Conservation (phyloP, 2,329 filamentous ascomycete genomes). For the Aureobasidium sp. region DNA sequence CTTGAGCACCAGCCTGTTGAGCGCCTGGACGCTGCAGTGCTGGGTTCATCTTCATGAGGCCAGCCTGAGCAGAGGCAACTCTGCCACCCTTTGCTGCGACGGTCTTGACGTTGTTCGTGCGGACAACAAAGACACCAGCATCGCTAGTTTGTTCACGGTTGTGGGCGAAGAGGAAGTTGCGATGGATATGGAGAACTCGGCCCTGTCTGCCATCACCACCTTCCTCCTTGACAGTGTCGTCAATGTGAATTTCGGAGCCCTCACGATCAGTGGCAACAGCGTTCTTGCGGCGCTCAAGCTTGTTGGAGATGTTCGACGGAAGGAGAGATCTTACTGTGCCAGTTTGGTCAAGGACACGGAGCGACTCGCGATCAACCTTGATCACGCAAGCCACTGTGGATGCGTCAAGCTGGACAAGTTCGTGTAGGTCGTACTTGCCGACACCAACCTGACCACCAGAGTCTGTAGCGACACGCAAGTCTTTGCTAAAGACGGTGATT, state of each 20-base stretch:
- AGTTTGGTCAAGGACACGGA: constrained; percentile 85
- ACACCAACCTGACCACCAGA: constrained; percentile 75
- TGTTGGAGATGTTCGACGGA: constrained; percentile 86
- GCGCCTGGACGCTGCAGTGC: constrained; percentile 64
- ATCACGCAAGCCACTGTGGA: constrained; percentile 88
- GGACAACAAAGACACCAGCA: constrained; percentile 79
- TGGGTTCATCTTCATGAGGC: constrained; percentile 87
- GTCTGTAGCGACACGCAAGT: constrained; percentile 86
- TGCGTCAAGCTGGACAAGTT: constrained; percentile 87
- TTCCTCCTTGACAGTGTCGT: constrained; percentile 87
- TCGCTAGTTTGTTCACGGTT: constrained; percentile 79
- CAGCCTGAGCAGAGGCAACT: constrained; percentile 60
- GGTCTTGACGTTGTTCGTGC: constrained; percentile 76
- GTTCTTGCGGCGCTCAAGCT: constrained; percentile 65
- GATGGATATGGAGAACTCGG: constrained; percentile 86
- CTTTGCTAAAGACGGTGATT: constrained; percentile 96
- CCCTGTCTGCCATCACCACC: constrained; percentile 78
- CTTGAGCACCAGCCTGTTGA: constrained; percentile 39
- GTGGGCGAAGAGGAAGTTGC: constrained; percentile 84
- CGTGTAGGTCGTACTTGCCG: constrained; percentile 86
- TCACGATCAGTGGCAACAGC: constrained; percentile 89
- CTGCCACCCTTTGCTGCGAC: constrained; percentile 91
- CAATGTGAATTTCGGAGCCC: constrained; percentile 82
- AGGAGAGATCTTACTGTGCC: constrained; percentile 73
- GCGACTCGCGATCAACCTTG: constrained; percentile 88